These are phyloP conservation scores for Candida neerlandica DNA, from an alignment of 1,139 yeast species.

Conservation along the genomic window DNA sequence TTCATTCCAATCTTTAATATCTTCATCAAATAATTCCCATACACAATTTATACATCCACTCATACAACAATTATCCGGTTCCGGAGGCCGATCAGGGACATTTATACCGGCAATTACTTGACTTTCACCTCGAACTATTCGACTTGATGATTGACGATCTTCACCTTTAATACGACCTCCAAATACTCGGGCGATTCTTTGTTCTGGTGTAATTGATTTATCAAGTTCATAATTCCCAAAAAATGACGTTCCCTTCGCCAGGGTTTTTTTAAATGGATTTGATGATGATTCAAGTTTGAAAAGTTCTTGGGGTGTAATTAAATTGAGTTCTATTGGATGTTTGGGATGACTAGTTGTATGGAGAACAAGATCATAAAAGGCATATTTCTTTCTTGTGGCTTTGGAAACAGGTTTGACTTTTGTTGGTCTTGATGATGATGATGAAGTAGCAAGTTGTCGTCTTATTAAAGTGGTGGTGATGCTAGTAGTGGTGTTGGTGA, in stretches of 20 bases:
- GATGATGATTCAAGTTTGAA: slow-evolving; percentile 23
- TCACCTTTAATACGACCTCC: slow-evolving; percentile 64
- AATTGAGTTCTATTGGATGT: slow-evolving; percentile 34
- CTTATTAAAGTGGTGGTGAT: not conserved
- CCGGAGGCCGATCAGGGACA: slow-evolving; percentile 80
- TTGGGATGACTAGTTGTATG: slow-evolving; percentile 37
- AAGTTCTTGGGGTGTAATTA: slow-evolving; percentile 27
- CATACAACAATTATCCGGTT: slow-evolving; percentile 97
- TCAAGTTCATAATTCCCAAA: slow-evolving; percentile 50
- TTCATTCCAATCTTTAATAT: slow-evolving; percentile 76
- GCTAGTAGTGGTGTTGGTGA: not conserved
- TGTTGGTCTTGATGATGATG: slow-evolving; percentile 11
- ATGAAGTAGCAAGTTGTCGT: slow-evolving; percentile 6
- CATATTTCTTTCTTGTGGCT: slow-evolving; percentile 21
- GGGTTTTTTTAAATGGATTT: slow-evolving; percentile 10
- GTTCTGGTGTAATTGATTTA: slow-evolving; percentile 42
- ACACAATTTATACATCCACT: slow-evolving; percentile 96
- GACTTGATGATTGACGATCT: slow-evolving; percentile 50
- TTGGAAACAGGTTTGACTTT: slow-evolving; percentile 6
- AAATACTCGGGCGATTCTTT: slow-evolving; percentile 53
- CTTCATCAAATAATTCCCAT: slow-evolving; percentile 92
- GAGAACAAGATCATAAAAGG: slow-evolving; percentile 41
- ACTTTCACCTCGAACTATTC: slow-evolving; percentile 46
- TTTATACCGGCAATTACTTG: slow-evolving; percentile 64
- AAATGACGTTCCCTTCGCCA: slow-evolving; percentile 28